A percentile compares a stretch with the other conserved stretches of the same genome.
Evolutionary conservation across 192 early-diverging fungal genomes (phyloP).

Genomic region (Coemansia sp.): DNA sequence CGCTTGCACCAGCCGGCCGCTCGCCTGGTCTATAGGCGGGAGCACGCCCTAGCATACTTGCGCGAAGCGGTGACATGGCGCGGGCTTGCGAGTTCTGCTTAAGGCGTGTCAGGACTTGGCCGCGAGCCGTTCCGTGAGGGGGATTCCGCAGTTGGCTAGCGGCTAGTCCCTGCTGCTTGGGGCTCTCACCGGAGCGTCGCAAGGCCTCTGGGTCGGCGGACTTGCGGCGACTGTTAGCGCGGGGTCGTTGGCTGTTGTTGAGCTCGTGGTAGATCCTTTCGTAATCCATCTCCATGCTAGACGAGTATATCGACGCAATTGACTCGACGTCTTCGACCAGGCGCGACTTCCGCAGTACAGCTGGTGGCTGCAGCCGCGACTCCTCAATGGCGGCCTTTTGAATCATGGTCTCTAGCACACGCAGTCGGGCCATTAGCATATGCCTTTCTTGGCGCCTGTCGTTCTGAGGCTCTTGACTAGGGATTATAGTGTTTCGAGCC

Average conservation of each 20-base stretch:
- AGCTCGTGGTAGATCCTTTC: constrained; percentile 39
- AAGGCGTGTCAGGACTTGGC: constrained; percentile 32
- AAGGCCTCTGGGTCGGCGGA: background rate
- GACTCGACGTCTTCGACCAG: constrained; percentile 39
- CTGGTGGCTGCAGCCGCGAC: constrained; percentile 46
- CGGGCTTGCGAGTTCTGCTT: constrained; percentile 42
- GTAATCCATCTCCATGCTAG: constrained; percentile 46
- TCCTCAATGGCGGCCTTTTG: constrained; percentile 46
- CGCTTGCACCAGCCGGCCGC: background rate
- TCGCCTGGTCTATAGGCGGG: background rate
- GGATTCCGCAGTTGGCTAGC: background rate
- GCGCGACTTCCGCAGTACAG: constrained; percentile 23
- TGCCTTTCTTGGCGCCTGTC: constrained; percentile 26
- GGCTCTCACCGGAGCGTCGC: background rate
- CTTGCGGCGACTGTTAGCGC: constrained; percentile 5
- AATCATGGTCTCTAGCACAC: constrained; percentile 50
- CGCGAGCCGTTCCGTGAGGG: background rate
- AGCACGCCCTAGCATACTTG: constrained; percentile 32
- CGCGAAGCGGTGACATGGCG: constrained; percentile 23
- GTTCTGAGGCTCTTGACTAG: background rate
- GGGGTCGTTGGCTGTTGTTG: constrained; percentile 16
- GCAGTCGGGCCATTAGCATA: constrained; percentile 36
- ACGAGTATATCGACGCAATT: constrained; percentile 44
- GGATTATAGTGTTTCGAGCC: constrained; percentile 23
- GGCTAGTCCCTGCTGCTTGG: background rate